Percentiles rank a stretch among this genome's conserved stretches.
Evolutionary conservation across 495 filamentous ascomycete genomes (phyloP).

Genomic region (Penicillium malachiteum): DNA sequence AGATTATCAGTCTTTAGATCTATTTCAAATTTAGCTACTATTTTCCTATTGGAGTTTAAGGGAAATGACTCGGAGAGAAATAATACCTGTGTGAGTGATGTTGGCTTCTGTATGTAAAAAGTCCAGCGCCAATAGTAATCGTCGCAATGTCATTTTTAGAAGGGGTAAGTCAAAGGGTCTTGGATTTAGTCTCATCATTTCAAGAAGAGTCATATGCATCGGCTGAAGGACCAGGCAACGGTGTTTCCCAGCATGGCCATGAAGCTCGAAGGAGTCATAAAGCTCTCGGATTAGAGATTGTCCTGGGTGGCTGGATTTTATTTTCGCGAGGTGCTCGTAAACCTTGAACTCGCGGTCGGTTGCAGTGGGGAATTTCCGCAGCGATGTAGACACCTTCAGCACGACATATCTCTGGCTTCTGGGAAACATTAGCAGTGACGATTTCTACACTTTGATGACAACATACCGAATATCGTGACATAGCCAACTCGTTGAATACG

Average conservation of each 20-base stretch:
- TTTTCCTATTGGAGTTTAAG: no score
- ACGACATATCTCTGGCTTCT: constrained; percentile 17
- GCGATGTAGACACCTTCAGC: constrained; percentile 23
- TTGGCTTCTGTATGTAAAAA: constrained; percentile 42
- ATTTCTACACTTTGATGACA: not conserved
- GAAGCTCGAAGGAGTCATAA: constrained; percentile 40
- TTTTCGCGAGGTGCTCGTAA: constrained; percentile 35
- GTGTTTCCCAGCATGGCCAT: constrained; percentile 39
- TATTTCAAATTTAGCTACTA: constrained; percentile 16
- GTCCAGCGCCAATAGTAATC: constrained; percentile 39
- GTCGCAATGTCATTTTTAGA: constrained; percentile 31
- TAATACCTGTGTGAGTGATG: constrained; percentile 45
- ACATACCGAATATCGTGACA: constrained; percentile 47
- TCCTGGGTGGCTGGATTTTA: constrained; percentile 35
- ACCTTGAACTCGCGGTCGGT: constrained; percentile 36
- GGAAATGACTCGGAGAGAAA: not conserved
- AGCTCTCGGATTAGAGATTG: constrained; percentile 34
- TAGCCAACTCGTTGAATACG: constrained; percentile 55
- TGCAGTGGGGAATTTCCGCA: constrained; percentile 19
- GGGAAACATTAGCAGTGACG: constrained; percentile 3
- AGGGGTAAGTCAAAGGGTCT: constrained; percentile 25
- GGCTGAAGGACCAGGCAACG: constrained; percentile 45
- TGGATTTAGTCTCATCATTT: constrained; percentile 31
- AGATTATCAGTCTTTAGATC: constrained; percentile 32
- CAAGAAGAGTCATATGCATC: constrained; percentile 33